Evolutionary conservation across 2,329 filamentous ascomycete species (phyloP).

Genomic region (Fusarium sulawesiense): DNA sequence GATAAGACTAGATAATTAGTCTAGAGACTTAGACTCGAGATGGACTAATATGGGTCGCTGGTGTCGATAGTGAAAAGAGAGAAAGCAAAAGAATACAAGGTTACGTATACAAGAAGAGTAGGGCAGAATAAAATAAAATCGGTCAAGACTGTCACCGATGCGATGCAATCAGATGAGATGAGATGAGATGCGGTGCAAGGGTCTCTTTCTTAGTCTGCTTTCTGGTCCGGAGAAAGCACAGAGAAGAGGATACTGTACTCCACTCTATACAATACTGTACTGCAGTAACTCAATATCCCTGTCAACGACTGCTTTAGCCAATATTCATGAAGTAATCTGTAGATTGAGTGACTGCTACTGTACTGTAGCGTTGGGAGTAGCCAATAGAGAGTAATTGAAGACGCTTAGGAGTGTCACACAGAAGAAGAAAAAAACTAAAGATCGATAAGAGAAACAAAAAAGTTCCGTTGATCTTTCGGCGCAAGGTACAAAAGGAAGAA

Average conservation of each 20-base stretch:
- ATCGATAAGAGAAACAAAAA: neutral
- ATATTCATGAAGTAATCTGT: neutral
- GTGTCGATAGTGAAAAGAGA: neutral
- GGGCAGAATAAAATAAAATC: neutral
- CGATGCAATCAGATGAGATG: neutral
- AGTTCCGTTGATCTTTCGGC: neutral
- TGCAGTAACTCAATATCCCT: constrained; percentile 7
- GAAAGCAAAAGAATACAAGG: neutral
- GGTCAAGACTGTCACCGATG: constrained; percentile 19
- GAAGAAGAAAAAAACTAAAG: neutral
- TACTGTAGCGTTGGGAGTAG: neutral
- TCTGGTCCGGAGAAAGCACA: neutral
- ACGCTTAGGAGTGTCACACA: no score
- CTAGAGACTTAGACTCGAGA: neutral
- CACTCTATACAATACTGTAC: constrained; percentile 1
- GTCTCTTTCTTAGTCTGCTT: neutral
- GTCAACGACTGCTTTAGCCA: neutral
- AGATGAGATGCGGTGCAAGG: constrained; percentile 15
- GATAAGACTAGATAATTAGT: neutral
- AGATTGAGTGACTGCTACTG: neutral
- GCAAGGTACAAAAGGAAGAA: neutral
- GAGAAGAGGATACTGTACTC: constrained; percentile 15
- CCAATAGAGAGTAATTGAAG: neutral
- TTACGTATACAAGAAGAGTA: constrained; percentile 13
- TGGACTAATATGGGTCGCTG: neutral